Evolutionary conservation across 2,329 filamentous ascomycete species (phyloP).

Genomic region (Verticillium nubilum): DNA sequence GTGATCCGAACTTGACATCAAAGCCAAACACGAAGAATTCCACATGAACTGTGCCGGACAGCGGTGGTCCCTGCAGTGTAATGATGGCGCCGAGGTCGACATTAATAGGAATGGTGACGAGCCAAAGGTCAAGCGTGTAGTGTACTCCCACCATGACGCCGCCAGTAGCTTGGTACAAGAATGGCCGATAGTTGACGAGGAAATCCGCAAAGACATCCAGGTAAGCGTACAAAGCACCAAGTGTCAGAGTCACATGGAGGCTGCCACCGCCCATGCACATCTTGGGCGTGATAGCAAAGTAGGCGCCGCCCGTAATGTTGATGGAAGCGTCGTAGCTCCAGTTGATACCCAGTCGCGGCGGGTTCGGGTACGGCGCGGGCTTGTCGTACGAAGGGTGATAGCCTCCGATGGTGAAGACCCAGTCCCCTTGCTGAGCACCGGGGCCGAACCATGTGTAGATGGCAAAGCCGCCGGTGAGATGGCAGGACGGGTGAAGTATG

Average conservation of each 20-base stretch:
- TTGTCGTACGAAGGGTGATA: conserved; percentile 23
- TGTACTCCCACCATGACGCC: conserved; percentile 18
- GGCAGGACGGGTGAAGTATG: conserved; percentile 25
- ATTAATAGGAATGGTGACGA: conserved; percentile 11
- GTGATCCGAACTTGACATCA: conserved; percentile 10
- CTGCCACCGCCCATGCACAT: conserved; percentile 26
- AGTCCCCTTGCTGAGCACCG: conserved; percentile 20
- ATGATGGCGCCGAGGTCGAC: conserved; percentile 12
- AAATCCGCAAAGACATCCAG: conserved; percentile 28
- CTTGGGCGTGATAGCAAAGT: conserved; percentile 33
- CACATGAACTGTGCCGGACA: conserved; percentile 16
- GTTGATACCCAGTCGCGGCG: conserved; percentile 22
- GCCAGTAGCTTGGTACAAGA: conserved; percentile 18
- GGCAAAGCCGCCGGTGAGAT: conserved; percentile 30
- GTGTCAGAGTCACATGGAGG: conserved; percentile 8
- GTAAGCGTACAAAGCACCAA: conserved; percentile 28
- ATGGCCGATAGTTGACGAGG: conserved; percentile 23
- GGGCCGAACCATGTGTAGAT: conserved; percentile 14
- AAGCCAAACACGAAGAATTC: conserved; percentile 19
- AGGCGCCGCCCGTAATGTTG: conserved; percentile 24
- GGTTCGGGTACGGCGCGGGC: conserved; percentile 23
- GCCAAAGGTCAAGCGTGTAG: conserved; percentile 9
- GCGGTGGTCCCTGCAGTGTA: conserved; percentile 9
- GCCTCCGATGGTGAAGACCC: conserved; percentile 32
- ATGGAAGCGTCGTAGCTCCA: conserved; percentile 18